Conservation (phyloP, 306 rosid genomes). For the Cicer judaicum region DNA sequence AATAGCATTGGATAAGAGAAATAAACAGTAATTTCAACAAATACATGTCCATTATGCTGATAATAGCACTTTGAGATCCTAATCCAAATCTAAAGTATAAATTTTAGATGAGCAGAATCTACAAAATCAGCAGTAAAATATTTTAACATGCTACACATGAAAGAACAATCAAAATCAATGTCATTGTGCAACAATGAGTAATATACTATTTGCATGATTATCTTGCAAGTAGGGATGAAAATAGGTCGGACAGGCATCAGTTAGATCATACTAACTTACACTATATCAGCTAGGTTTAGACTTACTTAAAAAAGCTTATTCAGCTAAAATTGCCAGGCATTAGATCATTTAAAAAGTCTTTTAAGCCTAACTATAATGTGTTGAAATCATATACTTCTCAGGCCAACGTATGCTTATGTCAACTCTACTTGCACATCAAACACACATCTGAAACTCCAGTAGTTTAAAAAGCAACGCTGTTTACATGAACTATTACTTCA, state of each 20-base stretch:
- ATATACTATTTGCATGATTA: background rate
- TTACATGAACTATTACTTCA: background rate
- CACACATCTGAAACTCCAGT: slow-evolving; percentile 15
- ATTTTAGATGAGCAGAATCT: background rate
- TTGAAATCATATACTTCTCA: background rate
- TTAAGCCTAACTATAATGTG: background rate
- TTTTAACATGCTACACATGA: background rate
- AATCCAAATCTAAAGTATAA: slow-evolving; percentile 6
- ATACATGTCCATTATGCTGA: background rate
- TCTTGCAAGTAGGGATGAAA: background rate
- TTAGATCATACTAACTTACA: background rate
- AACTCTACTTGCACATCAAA: background rate
- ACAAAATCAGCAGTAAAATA: slow-evolving; percentile 2
- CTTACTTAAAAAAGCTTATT: background rate
- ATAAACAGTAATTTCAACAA: background rate
- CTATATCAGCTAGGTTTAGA: background rate
- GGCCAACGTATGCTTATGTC: background rate
- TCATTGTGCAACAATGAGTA: background rate
- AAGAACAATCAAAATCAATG: slow-evolving; percentile 21
- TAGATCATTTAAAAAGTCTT: background rate
- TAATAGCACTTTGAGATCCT: background rate
- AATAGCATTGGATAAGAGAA: background rate
- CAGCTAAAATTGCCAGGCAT: background rate
- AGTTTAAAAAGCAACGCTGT: background rate
- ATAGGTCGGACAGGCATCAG: background rate